A percentile compares a stretch with the other conserved stretches of the same genome.
phyloP scores from a whole-genome alignment of 2,329 filamentous ascomycete species.

The Tolypocladium capitatum region DNA sequence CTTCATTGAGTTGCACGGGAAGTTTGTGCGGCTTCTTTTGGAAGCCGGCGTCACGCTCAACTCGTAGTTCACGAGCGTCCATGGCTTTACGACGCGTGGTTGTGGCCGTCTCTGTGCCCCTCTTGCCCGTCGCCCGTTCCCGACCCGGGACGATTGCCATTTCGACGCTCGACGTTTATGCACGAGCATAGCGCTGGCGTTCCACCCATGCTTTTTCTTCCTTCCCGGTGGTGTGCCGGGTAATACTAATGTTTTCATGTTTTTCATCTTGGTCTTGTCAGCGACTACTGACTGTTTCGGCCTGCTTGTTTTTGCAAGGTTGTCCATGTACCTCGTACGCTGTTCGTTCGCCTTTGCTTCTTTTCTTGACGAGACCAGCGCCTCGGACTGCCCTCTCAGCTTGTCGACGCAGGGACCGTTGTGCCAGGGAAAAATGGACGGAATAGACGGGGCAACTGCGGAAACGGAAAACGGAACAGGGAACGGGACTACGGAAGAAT shows the following conservation, averaged over 20 bases:
- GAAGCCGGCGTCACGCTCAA: constrained; percentile 43
- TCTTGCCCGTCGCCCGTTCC: neutral
- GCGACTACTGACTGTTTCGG: neutral
- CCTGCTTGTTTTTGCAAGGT: neutral
- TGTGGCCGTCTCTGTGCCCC: neutral
- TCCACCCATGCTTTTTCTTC: constrained; percentile 2
- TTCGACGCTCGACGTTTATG: constrained; percentile 1
- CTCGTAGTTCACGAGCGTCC: constrained; percentile 19
- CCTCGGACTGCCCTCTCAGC: neutral
- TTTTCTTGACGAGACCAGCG: neutral
- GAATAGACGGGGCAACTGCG: neutral
- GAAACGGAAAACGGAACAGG: neutral
- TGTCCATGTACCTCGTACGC: neutral
- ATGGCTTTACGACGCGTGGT: neutral
- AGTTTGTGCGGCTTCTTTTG: constrained; percentile 49
- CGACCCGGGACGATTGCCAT: neutral
- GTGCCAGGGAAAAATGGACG: neutral
- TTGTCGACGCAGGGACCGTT: neutral
- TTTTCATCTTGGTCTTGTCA: neutral
- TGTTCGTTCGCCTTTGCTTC: neutral
- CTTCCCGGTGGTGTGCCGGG: constrained; percentile 6
- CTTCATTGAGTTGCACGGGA: constrained; percentile 51
- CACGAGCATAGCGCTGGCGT: constrained; percentile 10
- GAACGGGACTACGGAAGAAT: neutral
- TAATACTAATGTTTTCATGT: constrained; percentile 8